phyloP scores from a whole-genome alignment of 345 rosid species.

The Salix viminalis region DNA sequence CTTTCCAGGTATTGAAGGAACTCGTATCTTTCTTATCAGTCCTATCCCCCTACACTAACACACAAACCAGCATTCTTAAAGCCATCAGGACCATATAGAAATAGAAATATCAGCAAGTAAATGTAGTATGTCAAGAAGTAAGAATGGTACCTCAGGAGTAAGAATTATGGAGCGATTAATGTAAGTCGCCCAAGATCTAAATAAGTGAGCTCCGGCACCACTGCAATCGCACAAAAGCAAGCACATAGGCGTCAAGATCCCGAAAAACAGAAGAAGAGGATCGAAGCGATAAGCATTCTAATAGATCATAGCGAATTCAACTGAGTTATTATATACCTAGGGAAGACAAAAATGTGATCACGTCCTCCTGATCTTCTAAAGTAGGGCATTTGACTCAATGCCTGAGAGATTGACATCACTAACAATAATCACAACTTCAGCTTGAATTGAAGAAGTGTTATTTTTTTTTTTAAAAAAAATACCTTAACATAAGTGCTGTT shows the following conservation, averaged over 20 bases:
- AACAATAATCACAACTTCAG: not conserved
- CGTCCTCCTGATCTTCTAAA: slow-evolving; percentile 91
- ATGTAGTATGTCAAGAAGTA: not conserved
- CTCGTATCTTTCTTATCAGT: slow-evolving; percentile 86
- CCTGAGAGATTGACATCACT: slow-evolving; percentile 35
- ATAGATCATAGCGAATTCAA: not conserved
- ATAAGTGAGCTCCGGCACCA: slow-evolving; percentile 73
- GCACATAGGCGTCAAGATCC: not conserved
- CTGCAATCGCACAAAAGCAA: slow-evolving; percentile 8
- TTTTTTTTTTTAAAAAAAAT: not conserved
- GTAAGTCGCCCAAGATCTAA: slow-evolving; percentile 67
- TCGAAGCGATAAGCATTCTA: not conserved
- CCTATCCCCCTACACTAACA: slow-evolving; percentile 73
- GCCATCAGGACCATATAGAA: not conserved
- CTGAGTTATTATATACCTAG: slow-evolving; percentile 50
- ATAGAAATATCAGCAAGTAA: not conserved
- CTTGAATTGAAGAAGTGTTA: not conserved
- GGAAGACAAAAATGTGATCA: slow-evolving; percentile 91
- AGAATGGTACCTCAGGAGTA: slow-evolving; percentile 61
- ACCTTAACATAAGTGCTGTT: slow-evolving; percentile 85
- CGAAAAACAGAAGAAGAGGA: not conserved
- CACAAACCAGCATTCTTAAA: slow-evolving; percentile 6
- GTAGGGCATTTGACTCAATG: slow-evolving; percentile 86
- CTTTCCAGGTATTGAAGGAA: slow-evolving; percentile 98
- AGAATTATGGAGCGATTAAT: slow-evolving; percentile 76